Conservation (phyloP, 1,139 yeast species). For the Hansenula sp. region DNA sequence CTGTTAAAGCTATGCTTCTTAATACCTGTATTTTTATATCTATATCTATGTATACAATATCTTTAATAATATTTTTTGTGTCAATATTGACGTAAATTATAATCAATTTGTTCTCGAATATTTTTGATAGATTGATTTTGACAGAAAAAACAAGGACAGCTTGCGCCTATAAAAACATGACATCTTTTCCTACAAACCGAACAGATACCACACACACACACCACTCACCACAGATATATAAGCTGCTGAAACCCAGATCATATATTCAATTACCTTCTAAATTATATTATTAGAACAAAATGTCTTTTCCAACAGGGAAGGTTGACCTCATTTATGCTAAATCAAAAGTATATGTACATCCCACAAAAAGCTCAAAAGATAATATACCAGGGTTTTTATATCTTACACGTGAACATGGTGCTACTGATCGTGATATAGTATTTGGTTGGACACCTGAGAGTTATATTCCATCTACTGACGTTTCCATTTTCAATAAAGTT, state of each 20-base stretch:
- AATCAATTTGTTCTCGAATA: too few relatives aligned
- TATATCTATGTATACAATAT: background rate
- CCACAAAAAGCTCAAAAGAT: constrained; percentile 66
- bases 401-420: constrained; percentile 43
- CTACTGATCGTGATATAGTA: constrained; percentile 49
- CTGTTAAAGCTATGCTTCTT: too few relatives aligned
- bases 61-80: too few relatives aligned
- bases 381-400: constrained; percentile 75
- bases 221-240: too few relatives aligned
- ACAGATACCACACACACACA: too few relatives aligned
- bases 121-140: too few relatives aligned
- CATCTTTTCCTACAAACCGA: too few relatives aligned
- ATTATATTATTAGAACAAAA: background rate
- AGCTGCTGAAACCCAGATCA: too few relatives aligned
- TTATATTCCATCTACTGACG: constrained; percentile 43
- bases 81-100: too few relatives aligned
- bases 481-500: constrained; percentile 43
- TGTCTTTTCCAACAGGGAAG: constrained; percentile 7
- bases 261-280: too few relatives aligned
- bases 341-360: constrained; percentile 78
- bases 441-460: constrained; percentile 78
- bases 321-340: constrained; percentile 28
- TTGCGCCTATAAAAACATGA: too few relatives aligned
- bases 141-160: too few relatives aligned
- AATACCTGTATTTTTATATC: background rate